Evolutionary conservation across 169 alveolate species (phyloP).

Genomic region (Plasmodium malariae): DNA sequence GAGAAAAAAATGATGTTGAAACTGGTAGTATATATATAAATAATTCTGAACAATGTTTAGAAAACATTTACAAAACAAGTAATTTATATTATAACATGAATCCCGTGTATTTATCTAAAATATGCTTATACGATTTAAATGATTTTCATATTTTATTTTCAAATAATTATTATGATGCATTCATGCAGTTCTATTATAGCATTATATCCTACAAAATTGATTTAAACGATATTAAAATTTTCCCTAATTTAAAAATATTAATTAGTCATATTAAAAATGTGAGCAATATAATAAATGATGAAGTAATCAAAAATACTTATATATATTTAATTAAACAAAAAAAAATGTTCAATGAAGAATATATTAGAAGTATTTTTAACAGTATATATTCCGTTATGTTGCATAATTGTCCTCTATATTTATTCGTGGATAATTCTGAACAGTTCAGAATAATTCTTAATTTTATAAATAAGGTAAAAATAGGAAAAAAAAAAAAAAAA

Average conservation of each 20-base stretch:
- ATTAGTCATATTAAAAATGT: slow-evolving; percentile 68
- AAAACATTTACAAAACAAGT: slow-evolving; percentile 60
- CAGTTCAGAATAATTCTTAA: slow-evolving; percentile 53
- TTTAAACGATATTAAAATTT: slow-evolving; percentile 52
- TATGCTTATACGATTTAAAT: slow-evolving; percentile 73
- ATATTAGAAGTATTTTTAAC: slow-evolving; percentile 6
- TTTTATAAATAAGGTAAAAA: slow-evolving; percentile 10
- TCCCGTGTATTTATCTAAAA: slow-evolving; percentile 72
- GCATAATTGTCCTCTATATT: slow-evolving; percentile 51
- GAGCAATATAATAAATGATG: slow-evolving; percentile 69
- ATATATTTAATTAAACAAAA: slow-evolving; percentile 69
- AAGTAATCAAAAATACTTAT: slow-evolving; percentile 54
- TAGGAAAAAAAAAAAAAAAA: slow-evolving; percentile 5
- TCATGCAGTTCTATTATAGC: slow-evolving; percentile 72
- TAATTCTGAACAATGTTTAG: slow-evolving; percentile 30
- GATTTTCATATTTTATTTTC: slow-evolving; percentile 67
- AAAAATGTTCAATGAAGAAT: slow-evolving; percentile 30
- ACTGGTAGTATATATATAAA: slow-evolving; percentile 56
- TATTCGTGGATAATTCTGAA: slow-evolving; percentile 43
- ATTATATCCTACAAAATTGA: slow-evolving; percentile 61
- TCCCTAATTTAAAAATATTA: slow-evolving; percentile 67
- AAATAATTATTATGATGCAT: slow-evolving; percentile 66
- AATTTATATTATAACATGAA: slow-evolving; percentile 63
- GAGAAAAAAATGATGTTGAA: slow-evolving; percentile 27
- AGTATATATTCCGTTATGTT: slow-evolving; percentile 27